Percentiles rank a stretch among this genome's conserved stretches.
Evolutionary conservation across 176 grass and related monocot genomes (phyloP).

Genomic region (Eleusine indica): DNA sequence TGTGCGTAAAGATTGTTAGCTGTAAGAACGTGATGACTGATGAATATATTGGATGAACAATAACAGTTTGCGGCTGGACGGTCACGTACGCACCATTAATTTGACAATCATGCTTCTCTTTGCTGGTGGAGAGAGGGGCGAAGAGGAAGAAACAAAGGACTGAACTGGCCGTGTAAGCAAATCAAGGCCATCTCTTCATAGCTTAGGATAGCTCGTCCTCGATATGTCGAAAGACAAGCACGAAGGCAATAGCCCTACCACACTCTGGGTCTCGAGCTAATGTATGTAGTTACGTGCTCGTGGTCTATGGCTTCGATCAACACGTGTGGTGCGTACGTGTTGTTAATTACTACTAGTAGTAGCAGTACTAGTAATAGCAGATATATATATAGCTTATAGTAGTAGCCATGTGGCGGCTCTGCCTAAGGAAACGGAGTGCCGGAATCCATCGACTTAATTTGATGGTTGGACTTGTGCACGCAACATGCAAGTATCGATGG

Average conservation of each 20-base stretch:
- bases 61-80: not conserved
- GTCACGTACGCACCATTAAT: no score
- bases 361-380: not conserved
- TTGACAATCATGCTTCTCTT: no score
- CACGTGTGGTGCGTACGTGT: not conserved
- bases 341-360: not conserved
- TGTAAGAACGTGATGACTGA: not conserved
- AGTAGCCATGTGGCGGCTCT: not conserved
- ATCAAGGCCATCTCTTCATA: not conserved
- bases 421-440: no score
- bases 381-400: not conserved
- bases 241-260: not conserved
- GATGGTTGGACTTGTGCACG: no score
- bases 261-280: not conserved
- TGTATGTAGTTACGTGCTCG: not conserved
- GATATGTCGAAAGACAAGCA: not conserved
- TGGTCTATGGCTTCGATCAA: not conserved
- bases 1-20: not conserved
- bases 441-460: no score
- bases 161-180: no score
- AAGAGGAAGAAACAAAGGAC: no score
- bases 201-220: not conserved
- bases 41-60: not conserved
- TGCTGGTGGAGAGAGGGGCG: no score
- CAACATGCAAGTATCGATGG: no score